Conservation (phyloP, 371 early-diverging fungal species). For the Nematocida major region DNA sequence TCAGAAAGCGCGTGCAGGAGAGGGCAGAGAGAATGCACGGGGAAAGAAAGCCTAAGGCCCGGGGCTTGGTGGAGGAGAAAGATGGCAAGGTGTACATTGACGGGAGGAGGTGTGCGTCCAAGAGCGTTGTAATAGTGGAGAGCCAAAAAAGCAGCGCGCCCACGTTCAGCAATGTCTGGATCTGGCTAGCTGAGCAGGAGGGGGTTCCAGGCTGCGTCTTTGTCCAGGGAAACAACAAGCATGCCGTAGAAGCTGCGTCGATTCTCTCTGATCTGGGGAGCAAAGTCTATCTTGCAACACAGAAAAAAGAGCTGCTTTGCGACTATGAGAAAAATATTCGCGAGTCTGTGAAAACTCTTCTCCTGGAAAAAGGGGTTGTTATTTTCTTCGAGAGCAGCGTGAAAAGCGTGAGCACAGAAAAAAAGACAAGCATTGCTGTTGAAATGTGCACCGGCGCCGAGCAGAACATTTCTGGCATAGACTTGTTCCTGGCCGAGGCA, state of each 20-base stretch:
- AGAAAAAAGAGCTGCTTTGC: not conserved
- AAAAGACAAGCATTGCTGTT: not conserved
- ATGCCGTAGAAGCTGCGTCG: slow-evolving; percentile 30
- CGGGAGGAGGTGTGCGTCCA: not conserved
- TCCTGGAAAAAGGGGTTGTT: slow-evolving; percentile 14
- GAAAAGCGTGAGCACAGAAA: not conserved
- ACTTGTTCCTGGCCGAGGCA: not conserved
- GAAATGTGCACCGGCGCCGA: not conserved
- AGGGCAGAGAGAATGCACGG: not conserved
- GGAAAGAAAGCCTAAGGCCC: not conserved
- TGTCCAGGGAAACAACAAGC: not conserved
- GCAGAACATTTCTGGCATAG: not conserved
- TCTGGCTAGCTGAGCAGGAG: slow-evolving; percentile 6
- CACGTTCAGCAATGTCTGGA: slow-evolving; percentile 6
- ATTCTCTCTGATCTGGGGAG: slow-evolving; percentile 36
- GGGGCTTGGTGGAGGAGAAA: not conserved
- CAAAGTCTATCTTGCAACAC: slow-evolving; percentile 1
- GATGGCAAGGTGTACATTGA: not conserved
- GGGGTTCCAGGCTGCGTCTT: not conserved
- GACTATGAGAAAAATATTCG: slow-evolving; percentile 12
- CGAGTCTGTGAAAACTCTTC: not conserved
- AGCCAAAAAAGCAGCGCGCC: not conserved
- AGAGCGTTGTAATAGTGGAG: slow-evolving; percentile 4
- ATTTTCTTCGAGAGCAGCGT: not conserved
- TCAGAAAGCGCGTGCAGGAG: not conserved